Evolutionary conservation across 345 rosid genomes (phyloP).

Genomic region (Citrus sp.): DNA sequence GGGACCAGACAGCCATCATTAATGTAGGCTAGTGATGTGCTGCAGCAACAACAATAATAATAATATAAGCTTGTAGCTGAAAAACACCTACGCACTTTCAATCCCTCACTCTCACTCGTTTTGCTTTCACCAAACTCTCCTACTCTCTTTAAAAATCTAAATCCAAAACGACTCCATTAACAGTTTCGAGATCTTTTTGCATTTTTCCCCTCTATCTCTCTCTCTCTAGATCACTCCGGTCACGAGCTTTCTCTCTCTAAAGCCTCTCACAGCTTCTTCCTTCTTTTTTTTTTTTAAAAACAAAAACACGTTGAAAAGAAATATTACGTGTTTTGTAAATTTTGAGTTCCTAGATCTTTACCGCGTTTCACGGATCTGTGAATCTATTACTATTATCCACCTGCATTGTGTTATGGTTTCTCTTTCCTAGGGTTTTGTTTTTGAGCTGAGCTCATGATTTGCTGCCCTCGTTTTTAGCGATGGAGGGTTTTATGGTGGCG

Average conservation of each 20-base stretch:
- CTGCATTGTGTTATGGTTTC: slow-evolving; percentile 24
- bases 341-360: slow-evolving; percentile 19
- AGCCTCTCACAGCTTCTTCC: neutral
- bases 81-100: neutral
- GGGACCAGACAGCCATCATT: slow-evolving; percentile 24
- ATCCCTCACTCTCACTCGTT: neutral
- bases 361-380: slow-evolving; percentile 77
- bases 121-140: slow-evolving; percentile 10
- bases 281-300: too few relatives aligned
- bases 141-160: slow-evolving; percentile 2
- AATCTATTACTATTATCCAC: neutral
- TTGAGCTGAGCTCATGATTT: neutral
- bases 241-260: neutral
- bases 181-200: neutral
- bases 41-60: too few relatives aligned
- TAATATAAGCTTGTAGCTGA: too few relatives aligned
- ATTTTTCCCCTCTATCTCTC: neutral
- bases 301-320: too few relatives aligned
- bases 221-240: neutral
- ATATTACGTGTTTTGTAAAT: neutral
- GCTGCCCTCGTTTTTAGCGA: neutral
- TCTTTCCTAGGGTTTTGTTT: slow-evolving; percentile 53
- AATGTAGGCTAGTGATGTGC: neutral
- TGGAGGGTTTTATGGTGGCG: slow-evolving; percentile 17
- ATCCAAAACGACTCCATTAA: too few relatives aligned